A percentile compares a stretch with the other conserved stretches of the same genome.
These are phyloP conservation scores for Crepidotus sp. DNA, from an alignment of 1,284 basidiomycete genomes.

Conservation along the genomic window DNA sequence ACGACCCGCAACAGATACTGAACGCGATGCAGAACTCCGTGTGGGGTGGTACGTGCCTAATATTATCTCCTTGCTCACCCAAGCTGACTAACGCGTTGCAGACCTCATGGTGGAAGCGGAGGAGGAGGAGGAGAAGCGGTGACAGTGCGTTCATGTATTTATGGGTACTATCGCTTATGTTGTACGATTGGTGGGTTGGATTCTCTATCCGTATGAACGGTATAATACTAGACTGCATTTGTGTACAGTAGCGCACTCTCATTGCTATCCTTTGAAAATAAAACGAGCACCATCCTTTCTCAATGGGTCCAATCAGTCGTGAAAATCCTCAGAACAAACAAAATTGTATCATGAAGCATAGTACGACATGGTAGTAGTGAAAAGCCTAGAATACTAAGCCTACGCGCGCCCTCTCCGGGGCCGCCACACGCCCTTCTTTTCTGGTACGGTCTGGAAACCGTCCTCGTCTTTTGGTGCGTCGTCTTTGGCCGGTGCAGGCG, in stretches of 20 bases:
- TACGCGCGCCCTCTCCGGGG: conserved; percentile 26
- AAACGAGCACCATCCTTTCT: no score
- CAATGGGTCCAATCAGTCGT: no score
- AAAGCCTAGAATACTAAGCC: not conserved
- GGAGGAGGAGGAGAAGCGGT: conserved; percentile 36
- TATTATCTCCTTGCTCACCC: not conserved
- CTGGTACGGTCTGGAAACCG: conserved; percentile 58
- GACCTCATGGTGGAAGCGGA: conserved; percentile 52
- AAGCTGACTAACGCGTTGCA: conserved; percentile 19
- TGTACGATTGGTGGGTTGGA: conserved; percentile 8
- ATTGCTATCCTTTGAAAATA: not conserved
- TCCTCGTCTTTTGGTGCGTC: conserved; percentile 50
- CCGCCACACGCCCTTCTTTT: conserved; percentile 37
- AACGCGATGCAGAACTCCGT: conserved; percentile 56
- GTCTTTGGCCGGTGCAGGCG: conserved; percentile 29
- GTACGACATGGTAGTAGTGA: conserved; percentile 6
- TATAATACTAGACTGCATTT: conserved; percentile 16
- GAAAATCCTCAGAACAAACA: no score
- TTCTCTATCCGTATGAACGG: conserved; percentile 7
- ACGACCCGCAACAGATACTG: conserved; percentile 46
- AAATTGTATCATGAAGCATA: conserved; percentile 1
- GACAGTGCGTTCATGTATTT: conserved; percentile 1
- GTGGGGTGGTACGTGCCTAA: conserved; percentile 50
- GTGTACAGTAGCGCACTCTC: conserved; percentile 14
- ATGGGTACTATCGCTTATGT: not conserved